Percentiles rank a stretch among this genome's conserved stretches.
These are phyloP conservation scores for Coniochaeta prunicola DNA, from an alignment of 2,329 filamentous ascomycete species.

Conservation along the genomic window DNA sequence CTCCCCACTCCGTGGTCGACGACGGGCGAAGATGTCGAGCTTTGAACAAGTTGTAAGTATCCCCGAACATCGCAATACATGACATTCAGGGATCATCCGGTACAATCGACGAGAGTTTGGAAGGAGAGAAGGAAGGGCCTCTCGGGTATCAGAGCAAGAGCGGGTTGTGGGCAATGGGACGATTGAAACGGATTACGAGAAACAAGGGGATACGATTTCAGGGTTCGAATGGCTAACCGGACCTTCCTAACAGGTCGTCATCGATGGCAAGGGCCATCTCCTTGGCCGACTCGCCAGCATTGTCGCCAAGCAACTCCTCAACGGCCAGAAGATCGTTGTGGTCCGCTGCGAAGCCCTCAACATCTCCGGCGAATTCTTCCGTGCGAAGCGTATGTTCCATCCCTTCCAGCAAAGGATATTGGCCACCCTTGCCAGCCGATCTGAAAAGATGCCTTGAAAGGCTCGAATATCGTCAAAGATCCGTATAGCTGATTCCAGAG, in stretches of 20 bases:
- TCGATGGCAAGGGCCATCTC: slow-evolving; percentile 99
- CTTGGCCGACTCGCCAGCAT: slow-evolving; percentile 97
- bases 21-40: slow-evolving; percentile 53
- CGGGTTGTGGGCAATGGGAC: not conserved
- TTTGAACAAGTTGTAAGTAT: slow-evolving; percentile 65
- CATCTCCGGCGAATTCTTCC: slow-evolving; percentile 99
- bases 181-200: not conserved
- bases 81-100: not conserved
- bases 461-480: not conserved
- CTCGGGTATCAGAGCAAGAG: not conserved
- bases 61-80: slow-evolving; percentile 4
- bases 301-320: slow-evolving; percentile 98
- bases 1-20: slow-evolving; percentile 16
- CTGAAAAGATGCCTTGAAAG: not conserved
- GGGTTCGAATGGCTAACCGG: slow-evolving; percentile 20
- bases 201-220: not conserved
- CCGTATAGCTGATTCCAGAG: slow-evolving; percentile 36
- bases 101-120: not conserved
- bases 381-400: slow-evolving; percentile 90
- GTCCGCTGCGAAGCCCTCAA: slow-evolving; percentile 99
- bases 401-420: slow-evolving; percentile 8
- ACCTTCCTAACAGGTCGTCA: slow-evolving; percentile 66
- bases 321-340: slow-evolving; percentile 98
- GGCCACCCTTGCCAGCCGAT: not conserved
- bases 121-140: not conserved